These are phyloP conservation scores for Opeltia flavorubescens DNA, from an alignment of 495 filamentous ascomycete genomes.

Conservation along the genomic window DNA sequence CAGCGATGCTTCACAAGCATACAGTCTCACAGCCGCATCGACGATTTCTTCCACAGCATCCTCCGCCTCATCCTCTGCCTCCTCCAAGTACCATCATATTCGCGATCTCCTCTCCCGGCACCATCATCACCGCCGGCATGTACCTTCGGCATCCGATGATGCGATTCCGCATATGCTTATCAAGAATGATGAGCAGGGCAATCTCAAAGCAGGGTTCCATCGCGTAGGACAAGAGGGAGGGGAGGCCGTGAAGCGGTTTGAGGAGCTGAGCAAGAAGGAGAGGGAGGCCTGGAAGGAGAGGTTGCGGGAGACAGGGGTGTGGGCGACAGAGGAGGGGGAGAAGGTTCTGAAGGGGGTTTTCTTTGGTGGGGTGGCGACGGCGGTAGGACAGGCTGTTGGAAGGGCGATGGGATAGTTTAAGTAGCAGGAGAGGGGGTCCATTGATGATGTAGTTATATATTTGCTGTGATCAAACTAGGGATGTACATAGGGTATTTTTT, in stretches of 20 bases:
- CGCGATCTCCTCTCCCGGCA: not conserved
- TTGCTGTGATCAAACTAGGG: not conserved
- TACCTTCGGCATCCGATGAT: not conserved
- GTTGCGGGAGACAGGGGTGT: constrained; percentile 56
- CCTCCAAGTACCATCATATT: not conserved
- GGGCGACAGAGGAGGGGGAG: constrained; percentile 59
- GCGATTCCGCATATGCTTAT: not conserved
- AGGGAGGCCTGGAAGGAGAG: constrained; percentile 52
- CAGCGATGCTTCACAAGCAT: not conserved
- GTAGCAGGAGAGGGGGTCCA: not conserved
- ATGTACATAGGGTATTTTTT: not conserved
- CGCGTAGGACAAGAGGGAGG: not conserved
- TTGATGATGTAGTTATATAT: not conserved
- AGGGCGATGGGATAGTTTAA: not conserved
- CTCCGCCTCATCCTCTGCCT: not conserved
- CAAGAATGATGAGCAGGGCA: not conserved
- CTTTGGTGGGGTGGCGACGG: constrained; percentile 52
- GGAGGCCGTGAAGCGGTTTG: constrained; percentile 42
- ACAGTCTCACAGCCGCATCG: not conserved
- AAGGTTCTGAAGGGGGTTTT: constrained; percentile 58
- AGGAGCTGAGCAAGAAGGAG: constrained; percentile 45
- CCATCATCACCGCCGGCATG: not conserved
- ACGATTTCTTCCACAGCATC: not conserved
- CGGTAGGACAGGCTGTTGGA: constrained; percentile 35
- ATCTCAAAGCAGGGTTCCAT: not conserved